These are phyloP conservation scores for Phytophthora citricola DNA, from an alignment of 352 stramenopile genomes.

Conservation along the genomic window DNA sequence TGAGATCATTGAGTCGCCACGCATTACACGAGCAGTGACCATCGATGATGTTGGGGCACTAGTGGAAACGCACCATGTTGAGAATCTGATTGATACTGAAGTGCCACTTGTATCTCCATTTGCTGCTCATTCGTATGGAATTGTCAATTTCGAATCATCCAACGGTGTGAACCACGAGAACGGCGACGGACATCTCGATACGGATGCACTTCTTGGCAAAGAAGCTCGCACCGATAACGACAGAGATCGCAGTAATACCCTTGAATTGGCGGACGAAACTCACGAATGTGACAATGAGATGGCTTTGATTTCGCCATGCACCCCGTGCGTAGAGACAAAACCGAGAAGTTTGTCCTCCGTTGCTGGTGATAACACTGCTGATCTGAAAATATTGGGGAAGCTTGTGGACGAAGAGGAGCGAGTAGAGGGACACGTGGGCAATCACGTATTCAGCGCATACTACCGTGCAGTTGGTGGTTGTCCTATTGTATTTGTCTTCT, in stretches of 20 bases:
- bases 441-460: slow-evolving; percentile 48
- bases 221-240: slow-evolving; percentile 7
- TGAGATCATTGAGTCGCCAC: slow-evolving; percentile 46
- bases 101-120: slow-evolving; percentile 25
- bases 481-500: slow-evolving; percentile 36
- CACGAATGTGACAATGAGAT: slow-evolving; percentile 35
- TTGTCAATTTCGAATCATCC: slow-evolving; percentile 7
- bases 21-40: slow-evolving; percentile 35
- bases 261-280: slow-evolving; percentile 17
- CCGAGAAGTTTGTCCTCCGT: slow-evolving; percentile 2
- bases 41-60: slow-evolving; percentile 29
- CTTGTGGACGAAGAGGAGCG: slow-evolving; percentile 44
- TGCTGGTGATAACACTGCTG: slow-evolving; percentile 1
- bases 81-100: slow-evolving; percentile 13
- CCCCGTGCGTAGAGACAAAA: slow-evolving; percentile 21
- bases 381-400: slow-evolving; percentile 28
- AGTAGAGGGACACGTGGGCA: slow-evolving; percentile 35
- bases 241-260: slow-evolving; percentile 4
- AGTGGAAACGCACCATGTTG: slow-evolving; percentile 24
- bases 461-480: slow-evolving; percentile 53
- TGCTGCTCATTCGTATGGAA: slow-evolving; percentile 17
- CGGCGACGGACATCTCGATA: slow-evolving; percentile 10
- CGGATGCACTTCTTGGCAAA: slow-evolving; percentile 14
- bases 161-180: not conserved
- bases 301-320: slow-evolving; percentile 35